Evolutionary conservation across 2,329 filamentous ascomycete genomes (phyloP), one percentile per base, ranked within the genome.

Genomic region (Alternaria burnsii): DNA sequence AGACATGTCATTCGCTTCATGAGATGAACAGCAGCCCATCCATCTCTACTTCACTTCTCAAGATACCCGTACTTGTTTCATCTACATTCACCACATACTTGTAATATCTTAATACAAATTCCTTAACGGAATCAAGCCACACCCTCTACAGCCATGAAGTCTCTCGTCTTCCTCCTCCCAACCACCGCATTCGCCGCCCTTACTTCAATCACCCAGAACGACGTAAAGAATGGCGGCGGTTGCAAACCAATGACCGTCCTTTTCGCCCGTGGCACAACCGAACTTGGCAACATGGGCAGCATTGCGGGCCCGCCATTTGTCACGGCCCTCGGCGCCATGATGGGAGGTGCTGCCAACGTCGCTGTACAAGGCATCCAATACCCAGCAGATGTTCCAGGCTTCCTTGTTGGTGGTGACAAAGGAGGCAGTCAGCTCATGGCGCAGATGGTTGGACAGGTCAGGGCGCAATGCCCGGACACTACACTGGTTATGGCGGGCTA

Each of bases 281-380:
- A 87, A 72, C 36, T 63, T 1, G 84, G 84, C 41, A 87, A 85
- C 65, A 82, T 87, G 51, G 86, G 86, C 22, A 70, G 68, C 24
- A 61, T 82, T 6, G 78, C 82, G 2, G 85, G 85, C 1, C 85
- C 85, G 2, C 81, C 83, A 1, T 83, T 87, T 64, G 83, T 84
- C 61, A 74, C 80, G 38, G 80, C 81, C 2, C 70, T 87, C 1
- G 77, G 76, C 9, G 47, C 68, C 5, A 69, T 74, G 52, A 73
- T 86, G 62, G 58, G 46, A 38, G 46, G 80, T 14, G 75, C 73
- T 6, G 75, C 74, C 41, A 80, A 82, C 55, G 70, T 86, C 9
- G 82, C 82, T 3, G 80, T 86, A 11, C 86, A 87, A 73, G 86
- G 85, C 52, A 82, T 87, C 20, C 76, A 83, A 32, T 88, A 87